A percentile compares a stretch with the other conserved stretches of the same genome.
Conservation (phyloP, 108 stramenopile species). For the Nitzschia palea region DNA sequence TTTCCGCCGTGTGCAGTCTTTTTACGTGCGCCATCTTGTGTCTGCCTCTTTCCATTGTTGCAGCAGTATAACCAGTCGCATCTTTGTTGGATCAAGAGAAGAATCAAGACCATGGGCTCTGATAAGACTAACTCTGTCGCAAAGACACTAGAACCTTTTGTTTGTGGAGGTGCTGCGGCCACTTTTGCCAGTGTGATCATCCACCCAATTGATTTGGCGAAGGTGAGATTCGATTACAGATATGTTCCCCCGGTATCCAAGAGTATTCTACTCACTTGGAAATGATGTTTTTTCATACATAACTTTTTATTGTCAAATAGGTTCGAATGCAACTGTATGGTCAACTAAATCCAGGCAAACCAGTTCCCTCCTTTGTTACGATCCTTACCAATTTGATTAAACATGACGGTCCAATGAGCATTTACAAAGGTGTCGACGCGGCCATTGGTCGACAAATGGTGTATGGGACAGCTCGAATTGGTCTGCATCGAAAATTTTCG, state of each 20-base stretch:
- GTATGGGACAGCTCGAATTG: constrained; percentile 99
- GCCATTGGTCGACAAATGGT: constrained; percentile 96
- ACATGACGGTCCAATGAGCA: constrained; percentile 68
- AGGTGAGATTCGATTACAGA: constrained; percentile 50
- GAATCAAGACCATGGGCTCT: background rate
- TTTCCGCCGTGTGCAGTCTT: background rate
- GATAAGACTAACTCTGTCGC: constrained; percentile 36
- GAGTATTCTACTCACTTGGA: background rate
- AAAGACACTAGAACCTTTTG: constrained; percentile 79
- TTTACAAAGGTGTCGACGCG: constrained; percentile 96
- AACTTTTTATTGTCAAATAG: constrained; percentile 6
- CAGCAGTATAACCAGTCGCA: no score
- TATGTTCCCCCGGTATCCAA: background rate
- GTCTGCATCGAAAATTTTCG: constrained; percentile 93
- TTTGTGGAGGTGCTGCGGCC: constrained; percentile 93
- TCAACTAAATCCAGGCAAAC: constrained; percentile 90
- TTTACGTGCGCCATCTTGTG: no score
- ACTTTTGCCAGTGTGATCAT: constrained; percentile 92
- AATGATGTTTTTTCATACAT: background rate
- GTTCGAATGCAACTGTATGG: constrained; percentile 92
- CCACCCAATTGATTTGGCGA: constrained; percentile 97
- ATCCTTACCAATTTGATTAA: constrained; percentile 79
- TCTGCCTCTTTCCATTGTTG: no score
- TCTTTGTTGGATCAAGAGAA: no score
- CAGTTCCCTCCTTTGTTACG: constrained; percentile 70